Percentiles rank a stretch among this genome's conserved stretches.
These are phyloP conservation scores for Glycine soja DNA, from an alignment of 306 rosid species.

Conservation along the genomic window DNA sequence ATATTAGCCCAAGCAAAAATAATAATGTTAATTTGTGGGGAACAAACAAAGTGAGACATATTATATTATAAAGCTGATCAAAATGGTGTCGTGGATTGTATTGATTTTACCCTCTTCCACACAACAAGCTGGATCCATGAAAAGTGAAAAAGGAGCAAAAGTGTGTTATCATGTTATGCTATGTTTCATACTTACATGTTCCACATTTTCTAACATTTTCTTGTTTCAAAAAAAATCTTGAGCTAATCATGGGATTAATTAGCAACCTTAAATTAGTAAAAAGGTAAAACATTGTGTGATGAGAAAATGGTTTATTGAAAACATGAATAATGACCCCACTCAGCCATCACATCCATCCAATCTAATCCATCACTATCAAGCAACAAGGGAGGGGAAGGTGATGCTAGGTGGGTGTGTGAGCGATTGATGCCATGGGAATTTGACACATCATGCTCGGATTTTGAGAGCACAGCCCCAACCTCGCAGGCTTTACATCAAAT, in stretches of 20 bases:
- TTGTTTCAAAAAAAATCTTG: too few species aligned
- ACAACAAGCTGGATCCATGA: background rate
- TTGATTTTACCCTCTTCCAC: constrained; percentile 4
- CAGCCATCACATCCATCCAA: constrained; percentile 65
- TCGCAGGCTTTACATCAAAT: constrained; percentile 70
- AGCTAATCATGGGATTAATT: background rate
- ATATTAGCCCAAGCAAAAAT: constrained; percentile 20
- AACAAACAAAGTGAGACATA: constrained; percentile 33
- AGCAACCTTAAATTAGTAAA: background rate
- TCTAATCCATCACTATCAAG: constrained; percentile 67
- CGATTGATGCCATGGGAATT: constrained; percentile 71
- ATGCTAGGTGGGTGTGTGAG: constrained; percentile 39
- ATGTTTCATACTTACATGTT: background rate
- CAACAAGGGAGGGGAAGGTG: constrained; percentile 35
- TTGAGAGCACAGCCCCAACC: constrained; percentile 61
- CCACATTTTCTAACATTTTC: background rate
- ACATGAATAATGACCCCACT: constrained; percentile 44
- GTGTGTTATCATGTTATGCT: background rate
- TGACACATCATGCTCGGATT: constrained; percentile 93
- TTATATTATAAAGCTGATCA: constrained; percentile 6
- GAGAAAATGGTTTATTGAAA: constrained; percentile 52
- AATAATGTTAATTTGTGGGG: constrained; percentile 19
- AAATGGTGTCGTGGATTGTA: background rate
- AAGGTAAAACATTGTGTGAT: background rate
- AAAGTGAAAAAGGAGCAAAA: background rate